Evolutionary conservation across 1,139 yeast genomes (phyloP).

Genomic region (Debaryomyces subglobosus): DNA sequence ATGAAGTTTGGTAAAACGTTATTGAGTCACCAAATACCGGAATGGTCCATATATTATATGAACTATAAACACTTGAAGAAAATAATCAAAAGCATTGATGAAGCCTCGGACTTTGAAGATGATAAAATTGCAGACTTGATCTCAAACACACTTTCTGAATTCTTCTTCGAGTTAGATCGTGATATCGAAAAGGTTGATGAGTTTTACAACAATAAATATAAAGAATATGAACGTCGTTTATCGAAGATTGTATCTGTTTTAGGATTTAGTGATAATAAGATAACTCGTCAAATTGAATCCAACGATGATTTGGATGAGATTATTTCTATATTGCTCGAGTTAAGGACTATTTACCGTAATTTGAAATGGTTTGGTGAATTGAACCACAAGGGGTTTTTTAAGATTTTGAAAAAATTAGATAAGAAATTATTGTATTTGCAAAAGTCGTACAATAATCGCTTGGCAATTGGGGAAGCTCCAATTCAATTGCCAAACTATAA

Average conservation of each 20-base stretch:
- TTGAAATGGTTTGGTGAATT: conserved; percentile 93
- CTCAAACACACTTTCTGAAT: conserved; percentile 53
- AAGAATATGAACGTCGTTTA: conserved; percentile 75
- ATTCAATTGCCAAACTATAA: conserved; percentile 55
- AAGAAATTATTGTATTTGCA: conserved; percentile 58
- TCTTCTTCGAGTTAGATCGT: conserved; percentile 79
- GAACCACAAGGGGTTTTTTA: conserved; percentile 86
- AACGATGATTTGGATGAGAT: conserved; percentile 79
- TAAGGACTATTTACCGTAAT: conserved; percentile 77
- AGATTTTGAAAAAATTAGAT: conserved; percentile 88
- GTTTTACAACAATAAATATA: conserved; percentile 71
- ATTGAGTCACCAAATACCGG: conserved; percentile 86
- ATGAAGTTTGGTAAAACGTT: conserved; percentile 90
- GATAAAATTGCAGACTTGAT: conserved; percentile 32
- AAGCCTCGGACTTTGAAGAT: conserved; percentile 29
- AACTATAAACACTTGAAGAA: conserved; percentile 86
- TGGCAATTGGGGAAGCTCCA: conserved; percentile 11
- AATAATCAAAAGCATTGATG: conserved; percentile 59
- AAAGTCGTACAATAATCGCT: conserved; percentile 18
- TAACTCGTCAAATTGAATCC: conserved; percentile 38
- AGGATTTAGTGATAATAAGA: conserved; percentile 30
- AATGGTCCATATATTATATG: conserved; percentile 82
- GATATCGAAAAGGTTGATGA: conserved; percentile 81
- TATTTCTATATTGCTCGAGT: conserved; percentile 71
- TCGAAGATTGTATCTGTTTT: conserved; percentile 45